phyloP scores from a whole-genome alignment of 176 grass and related monocot species.

The Coix lacrymajobi region DNA sequence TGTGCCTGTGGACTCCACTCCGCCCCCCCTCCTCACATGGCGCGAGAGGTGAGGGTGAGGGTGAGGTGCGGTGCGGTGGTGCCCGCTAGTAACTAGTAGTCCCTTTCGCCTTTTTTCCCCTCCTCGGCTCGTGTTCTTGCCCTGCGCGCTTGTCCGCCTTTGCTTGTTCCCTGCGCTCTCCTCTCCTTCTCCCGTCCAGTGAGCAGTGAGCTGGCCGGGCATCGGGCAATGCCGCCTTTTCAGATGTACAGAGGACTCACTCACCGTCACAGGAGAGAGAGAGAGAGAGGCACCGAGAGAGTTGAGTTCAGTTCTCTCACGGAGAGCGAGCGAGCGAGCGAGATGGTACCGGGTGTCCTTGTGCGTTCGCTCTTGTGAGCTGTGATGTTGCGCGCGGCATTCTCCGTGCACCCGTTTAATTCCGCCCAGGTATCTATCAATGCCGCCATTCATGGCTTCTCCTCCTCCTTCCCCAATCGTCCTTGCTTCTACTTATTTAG shows the following conservation, averaged over 20 bases:
- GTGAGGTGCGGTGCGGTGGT: not conserved
- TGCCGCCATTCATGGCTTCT: conserved; percentile 20
- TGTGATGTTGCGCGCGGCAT: conserved; percentile 22
- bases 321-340: not conserved
- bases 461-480: not conserved
- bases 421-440: conserved; percentile 48
- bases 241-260: too few relatives aligned
- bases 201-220: conserved; percentile 11
- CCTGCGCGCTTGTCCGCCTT: not conserved
- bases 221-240: conserved; percentile 21
- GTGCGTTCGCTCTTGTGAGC: not conserved
- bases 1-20: not conserved
- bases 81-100: not conserved
- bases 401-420: conserved; percentile 43
- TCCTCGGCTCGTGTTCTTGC: conserved; percentile 16
- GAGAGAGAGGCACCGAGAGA: not conserved
- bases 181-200: not conserved
- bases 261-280: too few relatives aligned
- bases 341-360: not conserved
- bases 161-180: conserved; percentile 11
- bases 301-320: not conserved
- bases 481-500: not conserved
- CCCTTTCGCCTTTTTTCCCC: conserved; percentile 6
- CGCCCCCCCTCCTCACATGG: conserved; percentile 16
- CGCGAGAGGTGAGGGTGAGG: not conserved